A percentile compares a stretch with the other conserved stretches of the same genome.
Evolutionary conservation across 768 basidiomycete genomes (phyloP).

Genomic region (Polyporus arcularius): DNA sequence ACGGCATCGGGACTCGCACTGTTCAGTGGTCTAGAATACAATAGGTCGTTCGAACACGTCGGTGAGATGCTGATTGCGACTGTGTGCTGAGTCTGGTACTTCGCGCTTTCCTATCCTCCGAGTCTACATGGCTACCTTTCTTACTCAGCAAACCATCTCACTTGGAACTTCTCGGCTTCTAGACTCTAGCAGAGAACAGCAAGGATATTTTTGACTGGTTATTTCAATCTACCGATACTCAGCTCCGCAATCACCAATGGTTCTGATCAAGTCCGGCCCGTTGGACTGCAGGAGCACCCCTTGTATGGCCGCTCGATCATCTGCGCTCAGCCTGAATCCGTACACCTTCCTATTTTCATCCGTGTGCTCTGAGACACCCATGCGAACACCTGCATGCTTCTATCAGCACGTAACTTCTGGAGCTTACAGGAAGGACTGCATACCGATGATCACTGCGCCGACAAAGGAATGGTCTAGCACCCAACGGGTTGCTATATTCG

Average conservation of each 20-base stretch:
- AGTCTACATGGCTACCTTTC: too few relatives aligned
- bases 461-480: slow-evolving; percentile 77
- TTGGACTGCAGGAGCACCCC: slow-evolving; percentile 62
- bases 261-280: slow-evolving; percentile 59
- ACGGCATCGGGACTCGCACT: too few relatives aligned
- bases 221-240: slow-evolving; percentile 61
- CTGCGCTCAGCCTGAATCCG: slow-evolving; percentile 52
- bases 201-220: too few relatives aligned
- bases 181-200: background rate
- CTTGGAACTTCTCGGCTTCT: background rate
- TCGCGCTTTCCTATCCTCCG: too few relatives aligned
- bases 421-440: slow-evolving; percentile 3
- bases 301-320: slow-evolving; percentile 66
- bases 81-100: too few relatives aligned
- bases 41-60: too few relatives aligned
- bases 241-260: slow-evolving; percentile 81
- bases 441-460: slow-evolving; percentile 80
- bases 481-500: slow-evolving; percentile 83
- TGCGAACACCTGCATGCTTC: slow-evolving; percentile 54
- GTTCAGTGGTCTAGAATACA: too few relatives aligned
- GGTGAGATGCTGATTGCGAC: too few relatives aligned
- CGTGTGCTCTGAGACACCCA: slow-evolving; percentile 74
- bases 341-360: slow-evolving; percentile 69
- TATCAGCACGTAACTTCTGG: background rate
- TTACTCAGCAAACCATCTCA: too few relatives aligned